Percentiles rank a stretch among this genome's conserved stretches.
Conservation (phyloP, 306 rosid species). For the Quercus ilex region DNA sequence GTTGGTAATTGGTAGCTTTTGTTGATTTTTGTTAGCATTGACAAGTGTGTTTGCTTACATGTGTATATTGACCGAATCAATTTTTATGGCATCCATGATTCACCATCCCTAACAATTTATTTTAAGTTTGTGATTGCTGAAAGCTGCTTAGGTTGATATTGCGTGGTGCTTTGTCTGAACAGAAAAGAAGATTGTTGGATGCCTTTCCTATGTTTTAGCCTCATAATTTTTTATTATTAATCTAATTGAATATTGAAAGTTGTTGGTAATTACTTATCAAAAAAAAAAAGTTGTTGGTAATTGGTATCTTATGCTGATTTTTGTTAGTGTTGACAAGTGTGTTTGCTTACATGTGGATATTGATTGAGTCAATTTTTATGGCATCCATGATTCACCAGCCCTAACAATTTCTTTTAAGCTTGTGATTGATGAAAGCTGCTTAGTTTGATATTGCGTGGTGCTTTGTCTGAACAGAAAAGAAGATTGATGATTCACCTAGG, state of each 20-base stretch:
- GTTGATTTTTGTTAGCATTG: background rate
- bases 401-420: background rate
- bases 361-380: background rate
- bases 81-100: background rate
- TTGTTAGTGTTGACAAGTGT: background rate
- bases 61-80: background rate
- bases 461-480: slow-evolving; percentile 63
- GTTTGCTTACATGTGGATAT: background rate
- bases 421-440: slow-evolving; percentile 14
- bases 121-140: slow-evolving; percentile 19
- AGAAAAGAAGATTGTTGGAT: slow-evolving; percentile 77
- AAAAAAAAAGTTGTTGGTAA: background rate
- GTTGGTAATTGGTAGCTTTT: background rate
- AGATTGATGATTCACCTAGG: slow-evolving; percentile 76
- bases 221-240: background rate
- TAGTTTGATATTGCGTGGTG: slow-evolving; percentile 19
- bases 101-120: background rate
- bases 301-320: background rate
- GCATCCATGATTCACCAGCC: background rate
- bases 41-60: background rate
- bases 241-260: background rate
- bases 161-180: slow-evolving; percentile 28
- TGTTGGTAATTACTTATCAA: background rate
- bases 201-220: background rate
- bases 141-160: slow-evolving; percentile 15